phyloP scores from a whole-genome alignment of 306 rosid species.

The Trifolium dubium region DNA sequence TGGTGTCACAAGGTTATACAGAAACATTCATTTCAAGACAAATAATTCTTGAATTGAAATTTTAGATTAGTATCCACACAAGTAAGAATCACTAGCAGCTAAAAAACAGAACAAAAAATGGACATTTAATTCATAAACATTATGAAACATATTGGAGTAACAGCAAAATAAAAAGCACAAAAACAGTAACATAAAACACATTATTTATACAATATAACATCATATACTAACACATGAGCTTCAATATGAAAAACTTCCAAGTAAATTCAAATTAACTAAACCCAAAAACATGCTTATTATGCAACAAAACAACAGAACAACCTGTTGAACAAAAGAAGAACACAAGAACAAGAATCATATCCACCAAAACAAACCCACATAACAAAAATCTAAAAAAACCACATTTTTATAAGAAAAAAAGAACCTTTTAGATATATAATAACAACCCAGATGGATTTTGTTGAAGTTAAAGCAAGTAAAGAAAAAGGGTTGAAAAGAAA shows the following conservation, averaged over 20 bases:
- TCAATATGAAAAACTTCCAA: background rate
- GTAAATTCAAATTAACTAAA: background rate
- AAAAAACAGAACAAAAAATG: background rate
- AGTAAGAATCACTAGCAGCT: background rate
- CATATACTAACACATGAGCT: background rate
- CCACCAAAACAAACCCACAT: slow-evolving; percentile 14
- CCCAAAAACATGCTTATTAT: background rate
- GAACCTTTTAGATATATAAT: background rate
- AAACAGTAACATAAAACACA: background rate
- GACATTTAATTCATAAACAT: background rate
- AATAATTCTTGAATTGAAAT: background rate
- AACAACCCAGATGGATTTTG: background rate
- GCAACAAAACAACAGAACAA: slow-evolving; percentile 10
- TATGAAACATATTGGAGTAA: slow-evolving; percentile 22
- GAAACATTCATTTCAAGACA: background rate
- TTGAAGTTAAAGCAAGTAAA: background rate
- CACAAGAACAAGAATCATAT: background rate
- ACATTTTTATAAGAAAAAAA: background rate
- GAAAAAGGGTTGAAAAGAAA: background rate
- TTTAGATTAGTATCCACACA: slow-evolving; percentile 10
- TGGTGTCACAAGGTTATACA: background rate
- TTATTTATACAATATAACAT: background rate
- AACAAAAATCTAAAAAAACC: background rate
- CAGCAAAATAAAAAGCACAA: background rate
- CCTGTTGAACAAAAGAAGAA: background rate